Base-by-base conservation (phyloP, 1,284 basidiomycete genomes). In the Ganoderma resinaceum region DNA sequence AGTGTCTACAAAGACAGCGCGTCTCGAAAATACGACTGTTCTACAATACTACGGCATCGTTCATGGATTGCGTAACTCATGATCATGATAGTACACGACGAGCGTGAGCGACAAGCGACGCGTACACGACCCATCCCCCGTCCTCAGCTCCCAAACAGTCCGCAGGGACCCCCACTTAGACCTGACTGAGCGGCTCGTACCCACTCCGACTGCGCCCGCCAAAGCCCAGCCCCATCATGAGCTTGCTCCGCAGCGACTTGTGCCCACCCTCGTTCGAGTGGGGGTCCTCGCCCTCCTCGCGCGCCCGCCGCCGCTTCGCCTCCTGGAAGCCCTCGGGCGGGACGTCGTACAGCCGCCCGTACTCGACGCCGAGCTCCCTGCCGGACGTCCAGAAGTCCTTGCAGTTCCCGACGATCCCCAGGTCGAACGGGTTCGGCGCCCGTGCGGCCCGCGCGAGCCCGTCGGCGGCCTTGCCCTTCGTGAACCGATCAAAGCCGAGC, bases 301-400 rank as follows among this genome's bases (percentile, higher is more conserved):
- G 79, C 75, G 86, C 84, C 72, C 83, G 83, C 77, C 83, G 81
- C 77, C 79, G 79, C 82, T 89, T 90, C 70, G 90, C 91, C 78
- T 93, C 92, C 61, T 81, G 79, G 78, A 95, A 95, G 5, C 95
- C 95, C 77, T 95, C 95, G 1, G 83, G 72, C 2, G 96, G 96
- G 8, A 99, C 87, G 77, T 98, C 97, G 80, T 97, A 98, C 77
- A 99, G 78, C 71, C 87, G 84, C 58, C 92, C 91, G 81, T 99
- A 99, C 79, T 97, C 92, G 33, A 99, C 91, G 1, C 94, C 95
- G 6, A 98, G 82, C 80, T 95, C 92, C 68, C 86, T 84, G 26
- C 96, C 95, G 63, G 87, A 88, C 58, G 91, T 90, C 97, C 97
- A 99, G 79, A 99, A 99, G 81, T 99, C 97, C 72, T 87, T 89